Percentiles rank a stretch among this genome's conserved stretches.
phyloP scores from a whole-genome alignment of 2,329 filamentous ascomycete species.

The Alternaria sp. region DNA sequence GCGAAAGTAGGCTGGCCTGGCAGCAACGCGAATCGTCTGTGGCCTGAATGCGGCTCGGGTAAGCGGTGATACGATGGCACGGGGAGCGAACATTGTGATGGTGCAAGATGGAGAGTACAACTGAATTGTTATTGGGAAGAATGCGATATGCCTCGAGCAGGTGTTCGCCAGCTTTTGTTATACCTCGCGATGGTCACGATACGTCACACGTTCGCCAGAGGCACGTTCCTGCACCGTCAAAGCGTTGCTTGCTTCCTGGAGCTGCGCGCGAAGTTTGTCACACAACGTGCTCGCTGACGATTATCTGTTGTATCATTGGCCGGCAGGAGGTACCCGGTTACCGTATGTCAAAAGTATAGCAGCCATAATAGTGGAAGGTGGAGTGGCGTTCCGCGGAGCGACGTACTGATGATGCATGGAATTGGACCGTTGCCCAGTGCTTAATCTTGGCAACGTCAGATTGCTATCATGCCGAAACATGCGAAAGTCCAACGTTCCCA shows the following conservation, averaged over 20 bases:
- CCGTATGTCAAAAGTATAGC: not conserved
- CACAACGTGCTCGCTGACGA: slow-evolving; percentile 5
- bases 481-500: slow-evolving; percentile 8
- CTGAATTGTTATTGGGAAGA: too few relatives aligned
- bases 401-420: not conserved
- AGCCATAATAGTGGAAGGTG: not conserved
- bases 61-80: slow-evolving; percentile 13
- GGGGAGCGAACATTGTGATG: slow-evolving; percentile 16
- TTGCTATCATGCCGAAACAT: slow-evolving; percentile 16
- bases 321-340: not conserved
- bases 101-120: not conserved
- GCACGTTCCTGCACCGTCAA: not conserved
- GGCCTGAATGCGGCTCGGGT: slow-evolving; percentile 18
- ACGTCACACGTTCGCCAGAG: slow-evolving; percentile 12
- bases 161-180: not conserved
- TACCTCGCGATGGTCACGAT: not conserved
- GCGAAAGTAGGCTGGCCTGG: slow-evolving; percentile 12
- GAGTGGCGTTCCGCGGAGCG: not conserved
- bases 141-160: not conserved
- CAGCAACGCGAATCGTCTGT: slow-evolving; percentile 5
- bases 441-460: slow-evolving; percentile 10
- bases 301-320: not conserved
- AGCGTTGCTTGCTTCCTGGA: not conserved
- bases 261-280: not conserved
- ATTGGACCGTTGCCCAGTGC: slow-evolving; percentile 10